phyloP scores from a whole-genome alignment of 257 asterid genomes.

The Linderniella brevidens region DNA sequence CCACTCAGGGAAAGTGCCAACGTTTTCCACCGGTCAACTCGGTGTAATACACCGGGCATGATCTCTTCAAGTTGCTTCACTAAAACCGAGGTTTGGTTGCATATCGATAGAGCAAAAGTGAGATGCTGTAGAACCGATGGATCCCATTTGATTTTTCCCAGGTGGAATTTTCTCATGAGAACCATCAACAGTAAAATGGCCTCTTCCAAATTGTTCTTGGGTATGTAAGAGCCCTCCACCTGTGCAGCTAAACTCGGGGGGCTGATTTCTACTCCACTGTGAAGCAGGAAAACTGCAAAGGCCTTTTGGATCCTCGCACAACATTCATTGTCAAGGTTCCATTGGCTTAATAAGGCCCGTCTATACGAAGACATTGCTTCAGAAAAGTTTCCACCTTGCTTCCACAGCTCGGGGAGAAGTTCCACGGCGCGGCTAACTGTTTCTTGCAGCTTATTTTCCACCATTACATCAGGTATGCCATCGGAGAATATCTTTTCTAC shows the following conservation, averaged over 20 bases:
- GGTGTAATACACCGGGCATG: constrained; percentile 70
- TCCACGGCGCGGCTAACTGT: constrained; percentile 88
- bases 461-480: constrained; percentile 68
- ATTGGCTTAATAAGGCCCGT: constrained; percentile 83
- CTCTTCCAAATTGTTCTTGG: constrained; percentile 82
- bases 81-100: constrained; percentile 73
- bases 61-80: constrained; percentile 82
- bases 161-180: constrained; percentile 75
- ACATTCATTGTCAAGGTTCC: constrained; percentile 83
- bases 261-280: constrained; percentile 68
- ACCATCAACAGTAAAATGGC: constrained; percentile 89
- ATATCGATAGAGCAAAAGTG: constrained; percentile 66
- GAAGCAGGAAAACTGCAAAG: constrained; percentile 77
- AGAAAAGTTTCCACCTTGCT: constrained; percentile 51
- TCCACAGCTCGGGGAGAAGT: constrained; percentile 90
- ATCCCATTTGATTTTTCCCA: constrained; percentile 78
- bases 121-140: constrained; percentile 81
- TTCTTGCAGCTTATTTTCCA: constrained; percentile 86
- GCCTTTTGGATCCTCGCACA: constrained; percentile 93
- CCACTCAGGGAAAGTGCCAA: constrained; percentile 72
- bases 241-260: constrained; percentile 88
- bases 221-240: constrained; percentile 77
- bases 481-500: constrained; percentile 72
- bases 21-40: constrained; percentile 74
- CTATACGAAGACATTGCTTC: constrained; percentile 83